Conservation (phyloP, 2,329 filamentous ascomycete genomes). For the Fusarium tuaranense region DNA sequence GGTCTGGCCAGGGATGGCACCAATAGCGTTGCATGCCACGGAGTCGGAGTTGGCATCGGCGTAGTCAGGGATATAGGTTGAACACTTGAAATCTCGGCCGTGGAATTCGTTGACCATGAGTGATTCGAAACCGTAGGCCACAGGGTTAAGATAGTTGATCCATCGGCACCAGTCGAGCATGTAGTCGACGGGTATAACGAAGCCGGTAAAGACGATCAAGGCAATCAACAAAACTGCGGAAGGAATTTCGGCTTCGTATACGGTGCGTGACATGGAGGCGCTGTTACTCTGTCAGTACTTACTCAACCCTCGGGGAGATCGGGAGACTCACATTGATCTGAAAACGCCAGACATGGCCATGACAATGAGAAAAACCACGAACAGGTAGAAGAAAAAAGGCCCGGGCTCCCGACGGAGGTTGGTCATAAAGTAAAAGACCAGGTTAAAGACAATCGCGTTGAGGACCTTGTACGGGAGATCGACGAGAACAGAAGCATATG, state of each 20-base stretch:
- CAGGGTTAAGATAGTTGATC: conserved; percentile 74
- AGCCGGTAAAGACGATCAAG: conserved; percentile 57
- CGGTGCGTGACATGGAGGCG: neutral
- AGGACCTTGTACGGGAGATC: conserved; percentile 56
- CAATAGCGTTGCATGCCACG: conserved; percentile 38
- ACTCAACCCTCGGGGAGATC: neutral
- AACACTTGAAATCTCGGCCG: conserved; percentile 34
- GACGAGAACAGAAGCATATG: conserved; percentile 48
- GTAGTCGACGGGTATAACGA: conserved; percentile 53
- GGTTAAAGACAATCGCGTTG: conserved; percentile 53
- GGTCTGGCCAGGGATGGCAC: conserved; percentile 57
- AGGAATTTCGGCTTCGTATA: conserved; percentile 51
- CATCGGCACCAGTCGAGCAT: conserved; percentile 75
- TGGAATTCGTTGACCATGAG: conserved; percentile 75
- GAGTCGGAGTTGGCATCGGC: neutral
- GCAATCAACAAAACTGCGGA: conserved; percentile 49
- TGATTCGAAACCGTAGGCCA: conserved; percentile 73
- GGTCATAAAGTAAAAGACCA: conserved; percentile 61
- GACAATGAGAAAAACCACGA: conserved; percentile 62
- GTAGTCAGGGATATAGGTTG: conserved; percentile 17
- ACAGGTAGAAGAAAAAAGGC: conserved; percentile 58
- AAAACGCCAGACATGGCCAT: conserved; percentile 72
- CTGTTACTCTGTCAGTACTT: neutral
- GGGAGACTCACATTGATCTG: conserved; percentile 53
- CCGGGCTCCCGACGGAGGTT: conserved; percentile 56